Evolutionary conservation across 169 alveolate species (phyloP).

Genomic region (Eimeria necatrix): DNA sequence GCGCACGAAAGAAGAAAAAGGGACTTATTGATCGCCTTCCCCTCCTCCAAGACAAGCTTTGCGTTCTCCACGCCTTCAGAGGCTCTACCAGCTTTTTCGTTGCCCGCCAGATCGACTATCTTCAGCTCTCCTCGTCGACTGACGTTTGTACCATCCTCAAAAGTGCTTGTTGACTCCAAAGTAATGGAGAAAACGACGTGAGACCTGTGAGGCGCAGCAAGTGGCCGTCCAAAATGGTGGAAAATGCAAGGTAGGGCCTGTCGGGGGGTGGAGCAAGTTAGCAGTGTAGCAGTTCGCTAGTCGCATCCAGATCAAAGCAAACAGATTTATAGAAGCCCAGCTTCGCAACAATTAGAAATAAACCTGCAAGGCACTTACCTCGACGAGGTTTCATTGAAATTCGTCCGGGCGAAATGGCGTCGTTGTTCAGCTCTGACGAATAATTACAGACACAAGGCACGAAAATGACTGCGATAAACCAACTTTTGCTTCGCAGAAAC

Average conservation of each 20-base stretch:
- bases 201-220: constrained; percentile 82
- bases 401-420: constrained; percentile 90
- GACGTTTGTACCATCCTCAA: constrained; percentile 85
- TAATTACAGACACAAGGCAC: constrained; percentile 1
- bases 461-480: not conserved
- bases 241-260: not conserved
- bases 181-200: constrained; percentile 90
- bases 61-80: constrained; percentile 88
- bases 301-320: no score
- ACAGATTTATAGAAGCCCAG: no score
- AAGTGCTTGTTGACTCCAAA: constrained; percentile 85
- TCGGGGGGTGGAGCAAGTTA: no score
- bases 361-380: constrained; percentile 37
- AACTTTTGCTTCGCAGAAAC: no score
- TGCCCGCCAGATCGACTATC: constrained; percentile 89
- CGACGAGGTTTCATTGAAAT: constrained; percentile 90
- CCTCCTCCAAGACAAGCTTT: constrained; percentile 86
- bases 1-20: constrained; percentile 82
- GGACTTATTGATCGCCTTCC: constrained; percentile 88
- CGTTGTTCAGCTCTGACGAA: constrained; percentile 87
- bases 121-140: constrained; percentile 87
- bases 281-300: no score
- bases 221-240: not conserved
- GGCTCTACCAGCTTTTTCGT: constrained; percentile 88
- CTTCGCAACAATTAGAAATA: no score